Conservation (phyloP, 805 yeast genomes). For the Metschnikowia bowlesiae region DNA sequence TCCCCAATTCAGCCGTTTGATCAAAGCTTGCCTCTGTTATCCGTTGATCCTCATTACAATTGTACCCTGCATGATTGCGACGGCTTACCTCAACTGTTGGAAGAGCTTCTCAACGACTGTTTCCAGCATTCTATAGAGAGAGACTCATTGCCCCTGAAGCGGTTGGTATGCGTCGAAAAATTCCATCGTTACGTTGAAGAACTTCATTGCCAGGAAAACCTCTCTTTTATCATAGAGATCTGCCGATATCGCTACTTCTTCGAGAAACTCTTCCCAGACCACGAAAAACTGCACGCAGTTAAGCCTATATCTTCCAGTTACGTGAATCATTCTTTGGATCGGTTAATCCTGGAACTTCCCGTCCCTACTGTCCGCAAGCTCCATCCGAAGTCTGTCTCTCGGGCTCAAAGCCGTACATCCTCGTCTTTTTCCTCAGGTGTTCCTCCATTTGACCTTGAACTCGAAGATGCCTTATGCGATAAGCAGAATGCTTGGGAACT, state of each 20-base stretch:
- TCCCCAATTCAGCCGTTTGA: not conserved
- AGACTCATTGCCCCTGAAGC: slow-evolving; percentile 12
- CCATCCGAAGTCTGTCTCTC: slow-evolving; percentile 2
- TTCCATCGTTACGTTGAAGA: slow-evolving; percentile 33
- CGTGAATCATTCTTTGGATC: slow-evolving; percentile 12
- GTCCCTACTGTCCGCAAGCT: slow-evolving; percentile 10
- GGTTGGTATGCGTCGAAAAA: slow-evolving; percentile 17
- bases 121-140: slow-evolving; percentile 23
- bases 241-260: slow-evolving; percentile 43
- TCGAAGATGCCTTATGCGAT: slow-evolving; percentile 21
- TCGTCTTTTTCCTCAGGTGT: slow-evolving; percentile 5
- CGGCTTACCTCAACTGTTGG: slow-evolving; percentile 17
- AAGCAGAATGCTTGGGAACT: slow-evolving; percentile 18
- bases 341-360: slow-evolving; percentile 13
- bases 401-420: slow-evolving; percentile 7
- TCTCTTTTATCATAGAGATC: slow-evolving; percentile 42
- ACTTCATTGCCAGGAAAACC: slow-evolving; percentile 45
- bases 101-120: slow-evolving; percentile 31
- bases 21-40: not conserved
- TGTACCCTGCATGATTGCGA: not conserved
- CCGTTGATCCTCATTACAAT: not conserved
- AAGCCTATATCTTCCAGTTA: slow-evolving; percentile 6
- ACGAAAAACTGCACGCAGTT: slow-evolving; percentile 5
- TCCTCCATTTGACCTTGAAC: slow-evolving; percentile 20
- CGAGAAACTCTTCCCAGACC: slow-evolving; percentile 22